Base-by-base conservation (phyloP, 2,329 filamentous ascomycete genomes). In the Acrodontium crateriforme region DNA sequence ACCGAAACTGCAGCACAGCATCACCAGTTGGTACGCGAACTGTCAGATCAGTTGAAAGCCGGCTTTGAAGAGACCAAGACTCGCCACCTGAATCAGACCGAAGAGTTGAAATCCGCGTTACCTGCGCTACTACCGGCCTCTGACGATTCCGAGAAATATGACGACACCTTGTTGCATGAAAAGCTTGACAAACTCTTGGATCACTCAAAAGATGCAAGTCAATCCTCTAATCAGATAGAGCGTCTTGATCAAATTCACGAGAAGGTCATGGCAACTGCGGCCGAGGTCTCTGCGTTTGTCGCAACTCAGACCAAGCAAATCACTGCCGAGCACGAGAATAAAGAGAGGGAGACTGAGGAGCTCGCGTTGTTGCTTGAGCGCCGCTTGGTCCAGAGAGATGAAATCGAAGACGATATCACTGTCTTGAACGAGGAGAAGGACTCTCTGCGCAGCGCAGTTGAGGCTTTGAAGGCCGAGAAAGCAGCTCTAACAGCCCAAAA, bases 211-310 rank as follows among this genome's bases (percentile, higher is more conserved):
- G 66, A 70, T 12, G 69, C 80, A 0, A 69, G 69, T 28, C 75
- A 82, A 46, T 73, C 79, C 1, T 70, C 82, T 18, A 64, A 68
- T 4, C 81, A 85, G 41, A 69, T 94, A 24, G 77, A 79, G 37
- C 80, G 81, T 14, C 68, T 98, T 4, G 83, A 94, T 41, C 71
- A 84, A 52, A 89, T 95, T 27, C 83, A 94, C 46, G 69, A 79
- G 39, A 80, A 92, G 41, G 83, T 98, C 31, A 72, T 82, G 50
- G 68, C 74, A 34, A 92, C 83, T 2, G 84, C 87, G 1, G 71
- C 74, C 12, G 83, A 91, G 47, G 76, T 98, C 30, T 78, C 78
- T 2, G 71, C 77, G 22, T 93, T 94, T 49, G 69, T 95, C 12
- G 69, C 76, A 2, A 64, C 65, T 3, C 85, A 93, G 51, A 79